Evolutionary conservation across 805 yeast genomes (phyloP), one percentile per base, ranked within the genome.

Genomic region (Lipomyces yamanashiensis): DNA sequence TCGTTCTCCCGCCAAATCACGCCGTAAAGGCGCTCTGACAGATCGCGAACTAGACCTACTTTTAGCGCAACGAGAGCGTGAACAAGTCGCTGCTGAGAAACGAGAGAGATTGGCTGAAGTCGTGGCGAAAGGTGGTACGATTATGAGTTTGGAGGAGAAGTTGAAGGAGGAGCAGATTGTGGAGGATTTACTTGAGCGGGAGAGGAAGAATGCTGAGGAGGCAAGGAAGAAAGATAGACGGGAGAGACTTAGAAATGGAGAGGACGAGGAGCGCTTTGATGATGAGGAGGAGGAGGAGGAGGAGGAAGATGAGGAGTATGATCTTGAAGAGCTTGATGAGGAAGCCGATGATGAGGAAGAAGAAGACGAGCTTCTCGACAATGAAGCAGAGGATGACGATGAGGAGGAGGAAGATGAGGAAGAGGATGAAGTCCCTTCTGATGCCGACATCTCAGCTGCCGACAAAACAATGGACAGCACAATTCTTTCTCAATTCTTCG

Each of bases 171-270:
- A 66, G 4, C 40, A 50, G 39, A 40, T 64, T n/a, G 58, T 64
- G 8, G 67, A 64, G 54, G 63, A 59, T 17, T 44, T 64, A n/a
- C 41, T 64, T n/a, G 67, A 52, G 39, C 54, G 62, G 15, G 67
- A 64, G 54, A 55, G 67, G 39, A 57, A 43, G 43, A 61, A 64
- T 48, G 67, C 66, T 3, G 66, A 57, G 49, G 51, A 57, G 17
- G 53, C 60, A 9, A 40, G 62, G 48, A 36, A 33, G 61, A 45
- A 48, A 45, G 63, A 61, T 36, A 52, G 23, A 47, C 48, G 66
- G 21, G 66, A 62, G 13, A 45, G 45, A 12, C 15, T 15, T 9
- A 12, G 44, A 9, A 41, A 51, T 45, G 66, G 59, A 6, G 66
- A 62, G 9, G 59, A 64, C 33, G 57, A 62, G 28, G 64, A 37